Conservation (phyloP, 2,329 filamentous ascomycete genomes). For the Orbilia ellipsospora region DNA sequence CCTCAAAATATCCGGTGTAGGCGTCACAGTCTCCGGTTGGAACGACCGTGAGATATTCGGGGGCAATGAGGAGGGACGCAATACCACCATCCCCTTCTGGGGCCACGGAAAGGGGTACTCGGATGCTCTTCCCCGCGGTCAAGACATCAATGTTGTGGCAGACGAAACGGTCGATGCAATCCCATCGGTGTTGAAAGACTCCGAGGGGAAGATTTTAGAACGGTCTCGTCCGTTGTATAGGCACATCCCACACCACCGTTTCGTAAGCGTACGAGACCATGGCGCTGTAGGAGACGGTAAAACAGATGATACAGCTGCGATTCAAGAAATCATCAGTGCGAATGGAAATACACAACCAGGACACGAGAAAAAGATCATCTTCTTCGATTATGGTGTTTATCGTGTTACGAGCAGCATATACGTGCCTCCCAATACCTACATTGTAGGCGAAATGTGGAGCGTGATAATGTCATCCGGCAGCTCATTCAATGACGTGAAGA, state of each 20-base stretch:
- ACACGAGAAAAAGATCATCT: slow-evolving; percentile 66
- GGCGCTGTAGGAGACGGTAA: slow-evolving; percentile 89
- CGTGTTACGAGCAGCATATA: slow-evolving; percentile 65
- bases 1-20: slow-evolving; percentile 67
- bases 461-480: slow-evolving; percentile 66
- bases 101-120: slow-evolving; percentile 52
- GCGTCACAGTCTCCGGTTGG: slow-evolving; percentile 64
- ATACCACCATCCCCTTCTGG: slow-evolving; percentile 48
- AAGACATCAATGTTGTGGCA: slow-evolving; percentile 48
- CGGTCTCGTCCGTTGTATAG: slow-evolving; percentile 91
- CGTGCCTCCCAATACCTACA: slow-evolving; percentile 66
- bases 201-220: slow-evolving; percentile 78
- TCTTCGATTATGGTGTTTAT: slow-evolving; percentile 65
- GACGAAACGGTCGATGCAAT: slow-evolving; percentile 43
- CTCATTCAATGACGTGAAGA: slow-evolving; percentile 64
- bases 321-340: slow-evolving; percentile 78
- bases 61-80: slow-evolving; percentile 31
- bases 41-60: slow-evolving; percentile 42
- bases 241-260: slow-evolving; percentile 69
- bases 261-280: slow-evolving; percentile 72
- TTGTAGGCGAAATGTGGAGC: slow-evolving; percentile 70
- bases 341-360: slow-evolving; percentile 73
- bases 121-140: slow-evolving; percentile 25
- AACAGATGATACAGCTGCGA: slow-evolving; percentile 85
- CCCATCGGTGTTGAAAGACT: slow-evolving; percentile 60